Evolutionary conservation across 2,329 filamentous ascomycete species (phyloP), one percentile per base, ranked within the genome.

Genomic region (Ophiocordyceps sinensis): DNA sequence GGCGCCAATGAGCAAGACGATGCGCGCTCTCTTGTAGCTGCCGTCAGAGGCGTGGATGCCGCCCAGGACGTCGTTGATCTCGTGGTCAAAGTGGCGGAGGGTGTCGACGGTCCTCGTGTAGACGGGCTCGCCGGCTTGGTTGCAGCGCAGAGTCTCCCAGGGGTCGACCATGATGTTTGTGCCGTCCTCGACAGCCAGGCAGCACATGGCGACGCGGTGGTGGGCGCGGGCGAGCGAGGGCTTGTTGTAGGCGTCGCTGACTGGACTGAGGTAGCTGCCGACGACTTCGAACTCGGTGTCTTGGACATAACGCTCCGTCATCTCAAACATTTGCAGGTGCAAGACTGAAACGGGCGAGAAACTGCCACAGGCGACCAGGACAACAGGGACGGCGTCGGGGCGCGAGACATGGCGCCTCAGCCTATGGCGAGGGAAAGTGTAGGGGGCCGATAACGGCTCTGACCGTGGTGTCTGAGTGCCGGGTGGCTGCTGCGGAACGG

Each of bases 41-140:
- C 85, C 85, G 48, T 81, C 73, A 17, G 71, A 68, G 37, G 72
- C 75, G 52, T 83, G 72, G 28, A 91, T 75, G 10, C 88, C 88
- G 7, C 88, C 88, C 36, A 85, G 74, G 21, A 75, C 73, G 40
- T 61, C 55, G 57, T 95, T 94, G 57, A 95, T 85, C 59, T 95
- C 86, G 55, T 89, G 66, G 49, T 93, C 79, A 52, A 95, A 91
- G 62, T 95, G 89, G 55, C 94, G 86, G 38, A 95, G 69, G 34
- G 94, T 88, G 51, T 82, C 75, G 32, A 88, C 89, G 1, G 89
- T 96, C 14, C 87, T 86, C 46, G 86, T 80, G 57, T 94, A 96
- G 7, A 49, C 83, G 73, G 53, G 80, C 75, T 63, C 93, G 79
- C 52, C 82, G 30, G 85, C 83, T 26, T 26, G 23, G 23, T 26